These are phyloP conservation scores for Codiaeum variegatum DNA, from an alignment of 441 rosid genomes.

Conservation along the genomic window DNA sequence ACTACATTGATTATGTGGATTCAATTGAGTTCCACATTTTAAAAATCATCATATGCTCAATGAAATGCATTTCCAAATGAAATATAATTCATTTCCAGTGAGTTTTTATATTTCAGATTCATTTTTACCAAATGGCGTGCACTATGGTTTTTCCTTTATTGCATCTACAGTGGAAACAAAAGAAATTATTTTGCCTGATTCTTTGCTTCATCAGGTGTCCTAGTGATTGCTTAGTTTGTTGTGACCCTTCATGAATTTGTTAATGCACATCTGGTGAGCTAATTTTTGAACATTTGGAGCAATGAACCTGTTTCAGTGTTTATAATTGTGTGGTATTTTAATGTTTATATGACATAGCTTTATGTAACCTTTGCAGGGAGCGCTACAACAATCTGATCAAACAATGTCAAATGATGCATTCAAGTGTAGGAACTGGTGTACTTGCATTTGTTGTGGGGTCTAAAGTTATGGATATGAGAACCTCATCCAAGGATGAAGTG, in stretches of 20 bases:
- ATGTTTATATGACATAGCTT: conserved; percentile 3
- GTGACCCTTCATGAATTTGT: not conserved
- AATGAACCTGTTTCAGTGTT: not conserved
- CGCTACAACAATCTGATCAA: conserved; percentile 60
- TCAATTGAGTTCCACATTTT: no score
- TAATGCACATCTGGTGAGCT: not conserved
- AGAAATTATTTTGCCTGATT: not conserved
- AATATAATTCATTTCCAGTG: no score
- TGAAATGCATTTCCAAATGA: no score
- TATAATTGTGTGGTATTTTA: not conserved
- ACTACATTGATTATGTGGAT: not conserved
- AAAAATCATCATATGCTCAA: no score
- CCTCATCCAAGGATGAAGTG: conserved; percentile 61
- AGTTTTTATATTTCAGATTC: no score
- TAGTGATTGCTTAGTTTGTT: conserved; percentile 1
- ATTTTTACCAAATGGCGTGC: no score
- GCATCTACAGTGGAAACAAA: not conserved
- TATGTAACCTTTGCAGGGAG: conserved; percentile 50
- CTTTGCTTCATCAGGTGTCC: not conserved
- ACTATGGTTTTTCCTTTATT: not conserved
- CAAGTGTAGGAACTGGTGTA: conserved; percentile 88
- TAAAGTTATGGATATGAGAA: conserved; percentile 93
- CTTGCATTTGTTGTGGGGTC: conserved; percentile 94
- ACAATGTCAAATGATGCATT: conserved; percentile 87
- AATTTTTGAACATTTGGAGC: conserved; percentile 4